Conservation (phyloP, 78 protist species). For the Salpingoeca rosetta region DNA sequence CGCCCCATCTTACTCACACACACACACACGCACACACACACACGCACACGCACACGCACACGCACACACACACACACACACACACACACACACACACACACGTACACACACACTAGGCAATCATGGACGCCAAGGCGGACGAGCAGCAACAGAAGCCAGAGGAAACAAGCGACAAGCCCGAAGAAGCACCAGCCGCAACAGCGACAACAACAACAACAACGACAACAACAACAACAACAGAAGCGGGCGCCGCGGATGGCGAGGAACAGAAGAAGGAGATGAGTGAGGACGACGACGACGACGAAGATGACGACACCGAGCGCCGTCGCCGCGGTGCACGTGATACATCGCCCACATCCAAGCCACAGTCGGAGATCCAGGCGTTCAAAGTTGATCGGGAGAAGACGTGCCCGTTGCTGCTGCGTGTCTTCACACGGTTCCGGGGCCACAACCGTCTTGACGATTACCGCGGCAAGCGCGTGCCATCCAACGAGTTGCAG, state of each 20-base stretch:
- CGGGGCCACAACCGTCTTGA: background rate
- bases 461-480: background rate
- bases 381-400: background rate
- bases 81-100: conserved; percentile 2
- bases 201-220: too few relatives aligned
- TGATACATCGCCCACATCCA: background rate
- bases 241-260: too few relatives aligned
- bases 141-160: too few relatives aligned
- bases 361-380: background rate
- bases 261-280: too few relatives aligned
- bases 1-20: too few relatives aligned
- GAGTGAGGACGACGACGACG: too few relatives aligned
- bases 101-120: too few relatives aligned
- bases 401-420: background rate
- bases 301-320: too few relatives aligned
- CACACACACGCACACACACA: conserved; percentile 5
- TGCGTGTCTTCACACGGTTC: background rate
- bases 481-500: background rate
- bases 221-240: too few relatives aligned
- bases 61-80: conserved; percentile 1
- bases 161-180: too few relatives aligned
- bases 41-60: background rate
- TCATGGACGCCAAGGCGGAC: background rate
- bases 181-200: too few relatives aligned
- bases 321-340: background rate